Base-by-base conservation (phyloP, 345 rosid species). In the Abelmoschus esculentus region DNA sequence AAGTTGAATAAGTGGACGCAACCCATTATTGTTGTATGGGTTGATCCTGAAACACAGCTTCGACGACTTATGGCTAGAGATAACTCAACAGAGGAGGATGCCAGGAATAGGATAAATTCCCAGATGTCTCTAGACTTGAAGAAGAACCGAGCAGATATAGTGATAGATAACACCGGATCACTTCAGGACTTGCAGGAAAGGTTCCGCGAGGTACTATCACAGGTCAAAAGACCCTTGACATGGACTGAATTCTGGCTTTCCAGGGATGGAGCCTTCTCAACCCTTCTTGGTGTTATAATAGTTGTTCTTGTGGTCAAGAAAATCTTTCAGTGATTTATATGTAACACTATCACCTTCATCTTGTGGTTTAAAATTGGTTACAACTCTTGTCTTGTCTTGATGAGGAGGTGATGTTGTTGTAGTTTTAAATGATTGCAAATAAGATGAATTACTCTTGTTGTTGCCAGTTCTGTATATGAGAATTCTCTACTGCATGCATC, bases 1-100 rank as follows among this genome's bases (percentile, higher is more conserved):
- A 89, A 84, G 81, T 82, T 95, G 87, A 92, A 90, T 67, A 87
- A 71, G 72, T 90, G 91, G 98, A 90, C 98, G 3, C 91, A 87
- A 56, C 98, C 98, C 31, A 78, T 82, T 56, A 70, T 91, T 1
- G 96, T 85, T 40, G 90, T 89, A 14, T 85, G 88, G 96, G 91
- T 89, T 22, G 90, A 86, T 80, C 70, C 86, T 58, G 86, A 86
- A 60, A 90, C 89, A 19, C 96, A 91, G 53, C 91, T 91, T 65
- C 83, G 29, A 62, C 87, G 97, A 71, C 83, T 95, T 44, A 76
- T 87, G 83, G 87, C 81, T 60, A 88, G 98, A 74, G 97, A 88
- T 72, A 60, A 78, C 64, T 50, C 83, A 18, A 69, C 73, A 0
- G 87, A 88, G 81, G 96, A 84, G 75, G 95, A 89, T 72, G 93